Conservation (phyloP, 768 basidiomycete species). For the Hericium erinaceus region DNA sequence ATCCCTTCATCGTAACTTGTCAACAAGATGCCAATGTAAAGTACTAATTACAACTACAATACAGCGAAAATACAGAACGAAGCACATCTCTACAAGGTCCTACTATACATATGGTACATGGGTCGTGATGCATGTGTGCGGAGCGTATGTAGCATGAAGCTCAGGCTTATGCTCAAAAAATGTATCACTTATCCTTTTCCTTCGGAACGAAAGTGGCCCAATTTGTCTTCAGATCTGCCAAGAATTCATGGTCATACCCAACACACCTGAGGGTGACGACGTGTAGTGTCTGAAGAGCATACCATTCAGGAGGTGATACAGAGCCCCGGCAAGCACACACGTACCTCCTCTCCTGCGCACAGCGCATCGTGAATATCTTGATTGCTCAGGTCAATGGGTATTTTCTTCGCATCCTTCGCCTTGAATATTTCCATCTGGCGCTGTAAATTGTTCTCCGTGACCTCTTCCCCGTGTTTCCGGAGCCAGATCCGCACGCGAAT, state of each 20-base stretch:
- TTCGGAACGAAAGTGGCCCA: background rate
- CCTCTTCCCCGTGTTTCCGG: background rate
- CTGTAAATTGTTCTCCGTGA: background rate
- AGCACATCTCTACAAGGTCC: too few species aligned
- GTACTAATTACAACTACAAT: too few species aligned
- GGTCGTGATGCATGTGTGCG: too few species aligned
- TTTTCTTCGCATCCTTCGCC: background rate
- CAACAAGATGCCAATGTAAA: too few species aligned
- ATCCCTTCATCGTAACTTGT: too few species aligned
- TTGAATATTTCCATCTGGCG: background rate
- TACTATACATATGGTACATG: too few species aligned
- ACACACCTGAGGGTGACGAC: background rate
- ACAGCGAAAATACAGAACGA: too few species aligned
- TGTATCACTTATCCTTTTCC: background rate
- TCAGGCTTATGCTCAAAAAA: too few species aligned
- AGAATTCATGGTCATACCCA: background rate
- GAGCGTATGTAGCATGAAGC: too few species aligned
- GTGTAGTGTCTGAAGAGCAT: background rate
- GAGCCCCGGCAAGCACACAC: background rate
- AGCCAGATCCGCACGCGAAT: background rate
- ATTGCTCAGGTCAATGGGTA: background rate
- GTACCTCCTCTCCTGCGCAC: background rate
- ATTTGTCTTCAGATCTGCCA: background rate
- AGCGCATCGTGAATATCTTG: background rate
- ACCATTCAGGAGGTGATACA: background rate